Evolutionary conservation across 2,329 filamentous ascomycete genomes (phyloP).

Genomic region (Pyrenochaeta sp.): DNA sequence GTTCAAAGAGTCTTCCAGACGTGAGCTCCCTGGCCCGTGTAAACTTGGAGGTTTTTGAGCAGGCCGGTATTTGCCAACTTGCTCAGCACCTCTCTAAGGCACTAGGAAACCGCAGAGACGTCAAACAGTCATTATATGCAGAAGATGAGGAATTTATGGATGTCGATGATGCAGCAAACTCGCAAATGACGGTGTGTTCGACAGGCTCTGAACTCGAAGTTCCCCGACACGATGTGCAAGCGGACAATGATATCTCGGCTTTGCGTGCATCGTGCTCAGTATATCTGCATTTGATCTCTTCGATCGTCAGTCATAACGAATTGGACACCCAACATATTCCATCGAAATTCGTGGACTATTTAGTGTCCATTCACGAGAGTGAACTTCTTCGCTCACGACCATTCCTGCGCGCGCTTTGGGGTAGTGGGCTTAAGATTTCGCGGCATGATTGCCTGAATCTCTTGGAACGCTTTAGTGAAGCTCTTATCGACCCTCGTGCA

Average conservation of each 20-base stretch:
- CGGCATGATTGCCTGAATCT: slow-evolving; percentile 35
- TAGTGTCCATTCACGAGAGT: slow-evolving; percentile 35
- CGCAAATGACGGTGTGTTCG: slow-evolving; percentile 62
- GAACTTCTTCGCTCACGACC: slow-evolving; percentile 43
- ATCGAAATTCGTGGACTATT: slow-evolving; percentile 34
- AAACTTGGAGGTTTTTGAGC: slow-evolving; percentile 24
- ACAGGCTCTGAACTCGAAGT: slow-evolving; percentile 47
- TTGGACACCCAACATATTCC: slow-evolving; percentile 28
- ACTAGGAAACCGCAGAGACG: slow-evolving; percentile 35
- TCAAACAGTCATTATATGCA: slow-evolving; percentile 43
- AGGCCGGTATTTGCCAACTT: slow-evolving; percentile 46
- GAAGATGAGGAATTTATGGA: slow-evolving; percentile 68
- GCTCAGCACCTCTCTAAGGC: slow-evolving; percentile 41
- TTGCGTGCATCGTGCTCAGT: slow-evolving; percentile 40
- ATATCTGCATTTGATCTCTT: slow-evolving; percentile 41
- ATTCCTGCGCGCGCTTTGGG: slow-evolving; percentile 38
- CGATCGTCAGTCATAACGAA: slow-evolving; percentile 16
- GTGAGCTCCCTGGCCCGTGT: slow-evolving; percentile 26
- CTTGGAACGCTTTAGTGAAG: slow-evolving; percentile 41
- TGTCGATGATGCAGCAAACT: slow-evolving; percentile 70
- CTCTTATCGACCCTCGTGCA: slow-evolving; percentile 43
- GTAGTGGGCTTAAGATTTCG: slow-evolving; percentile 31
- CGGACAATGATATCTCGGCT: slow-evolving; percentile 34
- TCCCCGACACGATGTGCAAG: slow-evolving; percentile 57
- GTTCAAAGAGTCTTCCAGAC: slow-evolving; percentile 43